A percentile compares a stretch with the other conserved stretches of the same genome.
Evolutionary conservation across 2,329 filamentous ascomycete genomes (phyloP).

Genomic region (Alternaria novae-zelandiae): DNA sequence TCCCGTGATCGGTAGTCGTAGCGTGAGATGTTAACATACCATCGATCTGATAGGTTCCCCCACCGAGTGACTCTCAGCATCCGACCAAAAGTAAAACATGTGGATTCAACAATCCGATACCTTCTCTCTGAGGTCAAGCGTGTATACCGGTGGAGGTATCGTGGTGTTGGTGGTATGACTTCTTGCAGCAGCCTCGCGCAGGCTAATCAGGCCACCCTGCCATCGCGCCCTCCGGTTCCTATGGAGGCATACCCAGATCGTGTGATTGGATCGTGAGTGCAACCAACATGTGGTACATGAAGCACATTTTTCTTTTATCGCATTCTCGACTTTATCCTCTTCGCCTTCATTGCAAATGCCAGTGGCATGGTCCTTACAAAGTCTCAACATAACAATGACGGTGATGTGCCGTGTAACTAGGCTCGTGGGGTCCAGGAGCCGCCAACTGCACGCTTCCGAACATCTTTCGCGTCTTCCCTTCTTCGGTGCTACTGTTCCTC

Average conservation of each 20-base stretch:
- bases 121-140: neutral
- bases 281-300: neutral
- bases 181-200: neutral
- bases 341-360: neutral
- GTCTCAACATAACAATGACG: neutral
- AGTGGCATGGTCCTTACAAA: neutral
- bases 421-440: constrained; percentile 5
- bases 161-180: neutral
- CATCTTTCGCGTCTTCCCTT: constrained; percentile 5
- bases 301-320: neutral
- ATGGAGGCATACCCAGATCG: neutral
- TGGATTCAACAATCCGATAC: neutral
- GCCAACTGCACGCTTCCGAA: constrained; percentile 2
- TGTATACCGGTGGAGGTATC: neutral
- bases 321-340: neutral
- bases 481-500: constrained; percentile 5
- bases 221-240: neutral
- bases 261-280: neutral
- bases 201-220: neutral
- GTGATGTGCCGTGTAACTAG: constrained; percentile 1
- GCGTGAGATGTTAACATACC: neutral
- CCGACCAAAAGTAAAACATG: neutral
- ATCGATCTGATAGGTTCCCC: neutral
- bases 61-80: neutral
- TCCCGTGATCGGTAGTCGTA: neutral